Base-by-base conservation (phyloP, 2,329 filamentous ascomycete genomes). In the Penicillium sp. region DNA sequence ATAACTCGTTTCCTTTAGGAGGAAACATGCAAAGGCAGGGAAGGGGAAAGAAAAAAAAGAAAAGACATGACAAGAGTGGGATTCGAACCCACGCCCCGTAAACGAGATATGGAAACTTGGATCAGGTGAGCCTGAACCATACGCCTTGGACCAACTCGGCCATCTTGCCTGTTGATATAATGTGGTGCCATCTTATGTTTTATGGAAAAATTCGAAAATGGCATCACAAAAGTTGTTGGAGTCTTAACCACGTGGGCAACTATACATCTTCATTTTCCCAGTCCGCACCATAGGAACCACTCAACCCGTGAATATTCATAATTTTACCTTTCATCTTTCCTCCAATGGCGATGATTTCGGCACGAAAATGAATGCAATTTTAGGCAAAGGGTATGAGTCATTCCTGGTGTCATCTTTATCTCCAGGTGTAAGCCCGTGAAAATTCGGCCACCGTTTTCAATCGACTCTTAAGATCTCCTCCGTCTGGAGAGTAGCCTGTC, bases 61-160 rank as follows among this genome's bases (percentile, higher is more conserved):
- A 42, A 52, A 44, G 15, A 5, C 13, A 42, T 57, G 55, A 57
- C 53, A 57, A 57, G 55, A 57, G 55, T 55, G 55, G 44, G 55
- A 57, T 57, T 57, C 51, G 55, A 57, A 57, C 55, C 44, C 55
- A 55, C 55, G 55, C 55, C 55, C 55, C 55, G 49, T 51, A 52
- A 49, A 50, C 55, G 55, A 56, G 55, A 57, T 49, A 54, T 50
- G 55, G 55, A 57, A 50, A 29, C 50, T 28, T 55, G 53, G 50
- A 56, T 50, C 55, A 57, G 55, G 55, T 57, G 40, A 47, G 47
- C 55, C 55, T 57, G 55, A 57, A 57, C 55, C 55, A 50, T 54
- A 49, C 61, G 61, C 61, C 61, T 62, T 64, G 50, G 61, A 64
- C 61, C 61, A 62, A 60, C 61, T 64, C 61, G 61, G 61, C 61